Percentiles rank a stretch among this genome's conserved stretches.
Conservation (phyloP, 805 yeast genomes). For the Metschnikowia lunata region DNA sequence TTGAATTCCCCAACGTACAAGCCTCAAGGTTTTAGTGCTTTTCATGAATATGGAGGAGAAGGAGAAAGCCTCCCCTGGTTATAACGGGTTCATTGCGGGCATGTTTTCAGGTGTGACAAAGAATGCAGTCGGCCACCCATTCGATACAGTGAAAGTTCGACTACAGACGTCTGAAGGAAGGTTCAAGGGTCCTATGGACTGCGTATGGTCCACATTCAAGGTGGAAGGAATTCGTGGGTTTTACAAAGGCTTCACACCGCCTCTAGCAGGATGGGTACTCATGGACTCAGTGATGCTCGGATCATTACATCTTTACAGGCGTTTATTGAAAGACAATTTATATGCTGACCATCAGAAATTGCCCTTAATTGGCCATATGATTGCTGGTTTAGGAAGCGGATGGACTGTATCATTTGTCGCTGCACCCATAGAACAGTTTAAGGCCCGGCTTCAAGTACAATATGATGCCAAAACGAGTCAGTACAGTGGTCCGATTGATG, state of each 20-base stretch:
- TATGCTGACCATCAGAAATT: constrained; percentile 58
- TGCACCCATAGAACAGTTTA: constrained; percentile 87
- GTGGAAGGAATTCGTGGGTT: constrained; percentile 78
- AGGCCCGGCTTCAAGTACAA: constrained; percentile 86
- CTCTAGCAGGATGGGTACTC: constrained; percentile 86
- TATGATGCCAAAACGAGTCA: constrained; percentile 68
- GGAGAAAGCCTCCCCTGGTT: constrained; percentile 39
- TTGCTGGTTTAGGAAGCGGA: constrained; percentile 82
- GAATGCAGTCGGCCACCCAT: constrained; percentile 89
- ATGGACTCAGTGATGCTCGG: constrained; percentile 94
- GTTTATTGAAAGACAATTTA: constrained; percentile 58
- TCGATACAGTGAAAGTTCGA: constrained; percentile 85
- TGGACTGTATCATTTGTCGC: constrained; percentile 94
- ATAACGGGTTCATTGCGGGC: constrained; percentile 84
- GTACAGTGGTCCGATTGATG: constrained; percentile 79
- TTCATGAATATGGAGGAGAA: constrained; percentile 1
- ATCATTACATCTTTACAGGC: constrained; percentile 71
- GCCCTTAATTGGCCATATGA: constrained; percentile 69
- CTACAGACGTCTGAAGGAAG: constrained; percentile 60
- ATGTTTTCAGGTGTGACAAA: constrained; percentile 83
- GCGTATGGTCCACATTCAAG: constrained; percentile 63
- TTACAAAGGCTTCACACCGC: constrained; percentile 90
- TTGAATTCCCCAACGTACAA: no score
- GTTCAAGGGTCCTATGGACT: constrained; percentile 79
- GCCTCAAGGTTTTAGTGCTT: no score